phyloP scores from a whole-genome alignment of 345 rosid genomes.

The Arabis alpina region DNA sequence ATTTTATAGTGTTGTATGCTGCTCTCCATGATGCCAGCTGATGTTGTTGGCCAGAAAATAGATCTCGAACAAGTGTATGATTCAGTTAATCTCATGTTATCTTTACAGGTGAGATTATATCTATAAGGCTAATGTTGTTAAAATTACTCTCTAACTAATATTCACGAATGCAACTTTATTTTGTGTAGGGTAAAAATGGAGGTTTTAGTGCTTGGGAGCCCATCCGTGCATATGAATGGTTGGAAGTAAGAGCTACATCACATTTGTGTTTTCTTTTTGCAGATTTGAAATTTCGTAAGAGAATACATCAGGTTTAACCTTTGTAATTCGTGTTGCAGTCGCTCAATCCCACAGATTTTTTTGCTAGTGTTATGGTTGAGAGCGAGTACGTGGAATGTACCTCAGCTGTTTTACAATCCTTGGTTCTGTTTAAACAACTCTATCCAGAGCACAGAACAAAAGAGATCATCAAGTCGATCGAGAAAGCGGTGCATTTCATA shows the following conservation, averaged over 20 bases:
- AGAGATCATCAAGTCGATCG: conserved; percentile 46
- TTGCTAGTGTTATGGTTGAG: conserved; percentile 46
- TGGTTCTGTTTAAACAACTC: conserved; percentile 49
- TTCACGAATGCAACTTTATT: background rate
- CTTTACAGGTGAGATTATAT: conserved; percentile 54
- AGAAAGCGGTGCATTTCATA: conserved; percentile 43
- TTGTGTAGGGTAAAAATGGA: conserved; percentile 60
- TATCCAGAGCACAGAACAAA: conserved; percentile 50
- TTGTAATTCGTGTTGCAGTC: conserved; percentile 39
- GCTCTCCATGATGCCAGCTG: conserved; percentile 68
- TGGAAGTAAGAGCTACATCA: conserved; percentile 44
- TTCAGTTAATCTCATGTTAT: conserved; percentile 65
- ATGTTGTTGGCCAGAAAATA: conserved; percentile 62
- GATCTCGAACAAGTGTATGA: conserved; percentile 54
- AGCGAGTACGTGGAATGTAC: conserved; percentile 58
- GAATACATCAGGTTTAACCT: background rate
- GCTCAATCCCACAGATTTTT: conserved; percentile 54
- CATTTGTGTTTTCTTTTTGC: background rate
- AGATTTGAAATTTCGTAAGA: background rate
- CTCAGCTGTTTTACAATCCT: conserved; percentile 38
- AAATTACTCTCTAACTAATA: too few species aligned
- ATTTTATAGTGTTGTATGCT: conserved; percentile 60
- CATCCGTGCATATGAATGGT: conserved; percentile 54
- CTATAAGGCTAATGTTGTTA: background rate
- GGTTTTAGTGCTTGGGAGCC: conserved; percentile 47